Conservation (phyloP, 2,329 filamentous ascomycete genomes). For the Cladophialophora immunda region DNA sequence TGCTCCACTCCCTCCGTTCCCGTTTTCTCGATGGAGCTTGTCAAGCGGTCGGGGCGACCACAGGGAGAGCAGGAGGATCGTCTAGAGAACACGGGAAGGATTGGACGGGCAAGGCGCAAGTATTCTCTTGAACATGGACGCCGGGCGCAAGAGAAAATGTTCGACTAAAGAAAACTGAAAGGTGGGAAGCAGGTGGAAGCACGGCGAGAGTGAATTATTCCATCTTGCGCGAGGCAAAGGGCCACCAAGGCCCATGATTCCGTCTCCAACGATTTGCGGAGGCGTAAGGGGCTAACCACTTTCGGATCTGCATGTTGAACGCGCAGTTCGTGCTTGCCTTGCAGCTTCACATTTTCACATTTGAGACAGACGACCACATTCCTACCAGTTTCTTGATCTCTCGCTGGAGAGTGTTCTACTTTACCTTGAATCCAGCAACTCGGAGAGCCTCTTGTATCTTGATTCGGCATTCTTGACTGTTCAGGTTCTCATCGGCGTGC, state of each 20-base stretch:
- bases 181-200: constrained; percentile 4
- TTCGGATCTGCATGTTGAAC: neutral
- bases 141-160: neutral
- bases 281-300: neutral
- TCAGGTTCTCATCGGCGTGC: neutral
- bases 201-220: constrained; percentile 2
- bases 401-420: neutral
- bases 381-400: neutral
- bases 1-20: neutral
- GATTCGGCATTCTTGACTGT: neutral
- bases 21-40: constrained; percentile 1
- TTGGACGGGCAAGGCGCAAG: neutral
- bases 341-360: constrained; percentile 2
- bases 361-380: neutral
- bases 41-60: neutral
- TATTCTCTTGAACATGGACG: neutral
- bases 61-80: neutral
- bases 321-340: constrained; percentile 6
- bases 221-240: constrained; percentile 4
- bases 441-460: neutral
- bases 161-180: neutral
- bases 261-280: constrained; percentile 8
- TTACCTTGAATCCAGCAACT: neutral
- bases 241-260: neutral
- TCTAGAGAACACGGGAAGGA: neutral